Evolutionary conservation across 1,284 basidiomycete genomes (phyloP), one percentile per base, ranked within the genome.

Genomic region (Boletus coffeatus): DNA sequence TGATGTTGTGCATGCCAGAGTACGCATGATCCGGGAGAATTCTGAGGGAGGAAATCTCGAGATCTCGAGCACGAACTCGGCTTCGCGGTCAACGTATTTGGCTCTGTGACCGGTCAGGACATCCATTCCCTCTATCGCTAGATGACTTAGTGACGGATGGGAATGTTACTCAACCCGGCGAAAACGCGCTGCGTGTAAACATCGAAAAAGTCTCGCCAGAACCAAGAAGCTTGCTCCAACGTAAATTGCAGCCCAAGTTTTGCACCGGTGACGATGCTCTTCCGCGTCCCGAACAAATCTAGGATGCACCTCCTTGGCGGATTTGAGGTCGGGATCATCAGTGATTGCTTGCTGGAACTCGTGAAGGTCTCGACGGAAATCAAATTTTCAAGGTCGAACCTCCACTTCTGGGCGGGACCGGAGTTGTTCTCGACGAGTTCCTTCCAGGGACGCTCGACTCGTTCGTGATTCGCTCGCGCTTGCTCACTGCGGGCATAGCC

Each of bases 171-270:
- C 69, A 88, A 61, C 65, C 80, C 72, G 37, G 64, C 67, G 59
- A 87, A 69, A 2, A 82, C 32, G 10, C 80, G 79, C 5, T 87
- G 87, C 1, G 85, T 67, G 62, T 88, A 87, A 5, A 87, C 84
- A 63, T 83, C 85, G 77, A 88, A 84, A 6, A 88, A 61, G 62
- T 90, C 88, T 70, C 86, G 81, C 85, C 86, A 89, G 74, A 90
- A 81, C 88, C 88, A 89, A 1, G 83, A 81, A 4, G 81, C 80
- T 57, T 84, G 80, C 57, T 87, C 84, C 67, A 85, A 69, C 3
- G 80, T 78, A 10, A 79, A 77, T 67, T 85, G 79, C 56, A 85
- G 60, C 13, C 81, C 80, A 0, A 72, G 63, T 50, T 61, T 55
- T 1, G 63, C 65, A 0, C 78, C 74, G 1, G 76, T 74, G 25